Percentiles rank a stretch among this genome's conserved stretches.
Evolutionary conservation across 371 early-diverging fungal genomes (phyloP).

Genomic region (Apophysomyces trapeziformis): DNA sequence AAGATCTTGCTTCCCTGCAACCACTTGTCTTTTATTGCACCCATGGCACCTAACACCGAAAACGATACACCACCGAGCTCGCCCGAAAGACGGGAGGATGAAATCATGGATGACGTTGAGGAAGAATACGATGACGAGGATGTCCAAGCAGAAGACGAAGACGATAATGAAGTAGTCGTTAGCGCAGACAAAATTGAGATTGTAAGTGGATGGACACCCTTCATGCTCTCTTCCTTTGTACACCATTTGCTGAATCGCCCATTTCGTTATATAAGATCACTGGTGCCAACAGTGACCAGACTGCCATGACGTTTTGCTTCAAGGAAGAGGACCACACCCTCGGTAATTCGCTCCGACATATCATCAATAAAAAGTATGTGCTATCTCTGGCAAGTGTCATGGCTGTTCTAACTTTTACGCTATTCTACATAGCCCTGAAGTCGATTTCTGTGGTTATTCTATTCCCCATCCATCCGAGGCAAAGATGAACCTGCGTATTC

Average conservation of each 20-base stretch:
- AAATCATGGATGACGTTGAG: constrained; percentile 11
- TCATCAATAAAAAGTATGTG: constrained; percentile 90
- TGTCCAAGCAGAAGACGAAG: constrained; percentile 35
- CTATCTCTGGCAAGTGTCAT: no score
- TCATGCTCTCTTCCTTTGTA: no score
- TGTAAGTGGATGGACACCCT: constrained; percentile 36
- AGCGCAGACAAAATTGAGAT: constrained; percentile 57
- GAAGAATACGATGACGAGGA: constrained; percentile 30
- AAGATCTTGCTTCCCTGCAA: neutral
- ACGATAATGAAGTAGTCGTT: constrained; percentile 29
- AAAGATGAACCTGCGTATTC: constrained; percentile 93
- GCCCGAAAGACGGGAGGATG: neutral
- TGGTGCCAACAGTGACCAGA: constrained; percentile 73
- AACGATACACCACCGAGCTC: constrained; percentile 5
- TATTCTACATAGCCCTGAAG: constrained; percentile 66
- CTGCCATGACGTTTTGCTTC: constrained; percentile 85
- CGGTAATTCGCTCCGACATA: constrained; percentile 92
- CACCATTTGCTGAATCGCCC: no score
- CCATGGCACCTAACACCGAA: neutral
- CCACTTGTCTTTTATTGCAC: neutral
- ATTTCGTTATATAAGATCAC: constrained; percentile 39
- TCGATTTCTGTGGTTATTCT: constrained; percentile 98
- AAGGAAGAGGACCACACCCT: constrained; percentile 97
- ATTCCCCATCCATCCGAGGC: constrained; percentile 99
- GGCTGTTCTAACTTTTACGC: no score